phyloP scores from a whole-genome alignment of 1,139 yeast species.

The Wickerhamiella pararugosa region DNA sequence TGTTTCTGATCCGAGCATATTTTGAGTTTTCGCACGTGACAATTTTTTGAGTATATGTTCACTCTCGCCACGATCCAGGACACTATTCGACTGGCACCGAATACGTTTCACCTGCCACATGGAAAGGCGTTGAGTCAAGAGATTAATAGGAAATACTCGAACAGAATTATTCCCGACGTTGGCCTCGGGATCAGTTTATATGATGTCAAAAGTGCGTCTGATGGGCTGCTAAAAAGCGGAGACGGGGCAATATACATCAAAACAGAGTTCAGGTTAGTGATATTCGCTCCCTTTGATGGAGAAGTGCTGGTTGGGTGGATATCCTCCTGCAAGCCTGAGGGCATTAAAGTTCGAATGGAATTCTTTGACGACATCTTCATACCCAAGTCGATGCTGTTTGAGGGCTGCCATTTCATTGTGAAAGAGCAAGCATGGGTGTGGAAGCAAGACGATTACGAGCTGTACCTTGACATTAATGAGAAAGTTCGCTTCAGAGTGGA shows the following conservation, averaged over 20 bases:
- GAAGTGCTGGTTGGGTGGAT: constrained; percentile 93
- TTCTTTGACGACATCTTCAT: constrained; percentile 87
- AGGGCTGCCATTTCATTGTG: constrained; percentile 45
- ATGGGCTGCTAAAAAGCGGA: constrained; percentile 87
- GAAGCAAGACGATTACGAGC: constrained; percentile 52
- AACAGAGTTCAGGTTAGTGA: constrained; percentile 51
- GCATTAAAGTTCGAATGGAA: constrained; percentile 66
- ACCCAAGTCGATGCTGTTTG: constrained; percentile 69
- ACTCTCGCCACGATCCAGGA: constrained; percentile 68
- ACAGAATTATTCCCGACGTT: constrained; percentile 57
- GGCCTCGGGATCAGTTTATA: constrained; percentile 78
- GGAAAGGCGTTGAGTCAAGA: constrained; percentile 63
- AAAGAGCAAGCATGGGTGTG: constrained; percentile 92
- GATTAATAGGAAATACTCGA: constrained; percentile 69
- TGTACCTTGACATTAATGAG: constrained; percentile 80
- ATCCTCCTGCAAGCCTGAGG: constrained; percentile 72
- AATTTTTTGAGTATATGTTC: constrained; percentile 42
- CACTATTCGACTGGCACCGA: constrained; percentile 78
- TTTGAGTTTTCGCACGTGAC: background rate
- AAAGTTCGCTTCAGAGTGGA: constrained; percentile 83
- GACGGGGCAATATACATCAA: constrained; percentile 83
- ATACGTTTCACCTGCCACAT: constrained; percentile 57
- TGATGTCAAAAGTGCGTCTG: constrained; percentile 67
- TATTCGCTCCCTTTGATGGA: constrained; percentile 90
- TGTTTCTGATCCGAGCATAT: background rate